These are phyloP conservation scores for Plasmodium gaboni DNA, from an alignment of 169 alveolate species.

Conservation along the genomic window DNA sequence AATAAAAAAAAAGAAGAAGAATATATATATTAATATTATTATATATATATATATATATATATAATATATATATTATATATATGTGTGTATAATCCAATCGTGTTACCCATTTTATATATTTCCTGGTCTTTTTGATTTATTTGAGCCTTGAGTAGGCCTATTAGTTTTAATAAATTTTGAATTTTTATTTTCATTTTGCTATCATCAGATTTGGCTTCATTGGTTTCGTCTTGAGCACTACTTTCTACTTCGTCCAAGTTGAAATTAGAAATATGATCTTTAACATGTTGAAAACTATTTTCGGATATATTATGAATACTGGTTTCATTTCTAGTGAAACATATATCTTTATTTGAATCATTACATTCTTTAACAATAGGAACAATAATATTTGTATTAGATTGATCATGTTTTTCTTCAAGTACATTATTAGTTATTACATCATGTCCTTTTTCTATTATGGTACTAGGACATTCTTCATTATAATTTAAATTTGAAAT, in stretches of 20 bases:
- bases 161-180: slow-evolving; percentile 29
- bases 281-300: slow-evolving; percentile 3
- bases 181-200: slow-evolving; percentile 40
- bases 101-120: slow-evolving; percentile 51
- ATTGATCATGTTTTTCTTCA: not conserved
- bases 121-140: slow-evolving; percentile 72
- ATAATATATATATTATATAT: not conserved
- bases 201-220: slow-evolving; percentile 35
- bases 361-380: not conserved
- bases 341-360: not conserved
- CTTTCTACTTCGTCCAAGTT: slow-evolving; percentile 8
- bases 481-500: slow-evolving; percentile 2
- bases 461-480: not conserved
- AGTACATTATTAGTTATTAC: not conserved
- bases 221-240: slow-evolving; percentile 8
- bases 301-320: slow-evolving; percentile 9
- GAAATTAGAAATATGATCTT: not conserved
- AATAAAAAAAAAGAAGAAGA: not conserved
- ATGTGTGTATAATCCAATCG: not conserved
- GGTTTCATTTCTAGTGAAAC: not conserved
- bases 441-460: slow-evolving; percentile 2
- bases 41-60: too few relatives aligned
- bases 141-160: slow-evolving; percentile 43
- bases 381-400: not conserved
- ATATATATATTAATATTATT: not conserved